Conservation (phyloP, 495 filamentous ascomycete species). For the Aspergillus steynii region DNA sequence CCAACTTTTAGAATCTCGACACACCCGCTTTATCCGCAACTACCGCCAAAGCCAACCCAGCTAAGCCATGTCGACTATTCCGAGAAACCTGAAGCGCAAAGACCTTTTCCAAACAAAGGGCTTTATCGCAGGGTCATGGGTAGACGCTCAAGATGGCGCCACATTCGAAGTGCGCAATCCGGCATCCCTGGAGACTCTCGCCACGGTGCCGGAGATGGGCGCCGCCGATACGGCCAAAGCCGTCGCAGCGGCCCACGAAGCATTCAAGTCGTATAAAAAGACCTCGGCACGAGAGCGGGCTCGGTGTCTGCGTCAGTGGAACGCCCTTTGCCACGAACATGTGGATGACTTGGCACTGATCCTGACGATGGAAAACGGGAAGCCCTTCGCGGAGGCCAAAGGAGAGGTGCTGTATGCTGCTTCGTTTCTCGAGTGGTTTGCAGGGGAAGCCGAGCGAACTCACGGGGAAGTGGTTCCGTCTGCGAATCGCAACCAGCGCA, state of each 20-base stretch:
- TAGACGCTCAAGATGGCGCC: too few relatives aligned
- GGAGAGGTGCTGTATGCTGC: conserved; percentile 9
- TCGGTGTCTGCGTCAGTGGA: conserved; percentile 7
- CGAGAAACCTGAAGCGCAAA: too few relatives aligned
- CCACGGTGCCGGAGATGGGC: background rate
- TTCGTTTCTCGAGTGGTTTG: conserved; percentile 22
- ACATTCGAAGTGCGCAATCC: too few relatives aligned
- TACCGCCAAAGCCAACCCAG: too few relatives aligned
- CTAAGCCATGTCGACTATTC: too few relatives aligned
- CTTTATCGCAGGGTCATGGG: too few relatives aligned
- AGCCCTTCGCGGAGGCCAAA: conserved; percentile 13
- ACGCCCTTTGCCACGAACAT: conserved; percentile 2
- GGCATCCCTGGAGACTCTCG: too few relatives aligned
- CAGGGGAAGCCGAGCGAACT: conserved; percentile 5
- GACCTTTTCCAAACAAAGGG: too few relatives aligned
- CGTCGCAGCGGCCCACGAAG: background rate
- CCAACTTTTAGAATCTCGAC: too few relatives aligned
- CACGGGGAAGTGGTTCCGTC: conserved; percentile 23
- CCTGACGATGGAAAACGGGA: conserved; percentile 11
- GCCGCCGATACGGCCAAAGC: background rate
- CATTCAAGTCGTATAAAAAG: conserved; percentile 4
- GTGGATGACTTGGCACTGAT: conserved; percentile 13
- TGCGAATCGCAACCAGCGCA: conserved; percentile 12
- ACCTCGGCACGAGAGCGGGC: conserved; percentile 7
- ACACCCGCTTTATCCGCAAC: too few relatives aligned